Percentiles rank a stretch among this genome's conserved stretches.
Evolutionary conservation across 768 basidiomycete genomes (phyloP).

Genomic region (Agaricus subrufescens): DNA sequence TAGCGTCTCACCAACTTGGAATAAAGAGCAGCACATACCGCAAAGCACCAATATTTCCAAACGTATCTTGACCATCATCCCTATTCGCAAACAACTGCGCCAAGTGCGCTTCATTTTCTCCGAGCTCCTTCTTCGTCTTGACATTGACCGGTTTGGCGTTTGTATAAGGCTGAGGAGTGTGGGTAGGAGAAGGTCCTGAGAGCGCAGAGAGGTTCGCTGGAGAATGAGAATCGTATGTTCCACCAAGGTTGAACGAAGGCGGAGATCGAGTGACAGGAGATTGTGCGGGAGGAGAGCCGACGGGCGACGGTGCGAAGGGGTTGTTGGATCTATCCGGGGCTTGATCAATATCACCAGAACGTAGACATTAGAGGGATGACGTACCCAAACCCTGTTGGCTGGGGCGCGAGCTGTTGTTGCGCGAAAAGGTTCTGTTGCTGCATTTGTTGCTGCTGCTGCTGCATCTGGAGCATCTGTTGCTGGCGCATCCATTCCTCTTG

Average conservation of each 20-base stretch:
- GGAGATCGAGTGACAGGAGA: constrained; percentile 38
- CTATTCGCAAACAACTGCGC: constrained; percentile 81
- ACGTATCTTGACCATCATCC: constrained; percentile 93
- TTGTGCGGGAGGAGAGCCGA: constrained; percentile 17
- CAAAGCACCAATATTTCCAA: constrained; percentile 81
- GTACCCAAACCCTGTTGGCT: constrained; percentile 77
- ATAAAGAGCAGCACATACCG: constrained; percentile 38
- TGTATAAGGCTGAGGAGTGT: constrained; percentile 17
- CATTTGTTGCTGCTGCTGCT: constrained; percentile 55
- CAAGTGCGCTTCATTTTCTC: constrained; percentile 71
- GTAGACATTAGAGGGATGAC: constrained; percentile 18
- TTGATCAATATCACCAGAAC: constrained; percentile 13
- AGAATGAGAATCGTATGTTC: constrained; percentile 60
- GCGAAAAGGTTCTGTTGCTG: constrained; percentile 44
- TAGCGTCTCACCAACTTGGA: background rate
- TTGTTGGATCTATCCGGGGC: constrained; percentile 78
- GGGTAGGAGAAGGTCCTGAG: constrained; percentile 35
- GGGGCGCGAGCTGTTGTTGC: constrained; percentile 42
- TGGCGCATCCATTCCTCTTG: constrained; percentile 48
- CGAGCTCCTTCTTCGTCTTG: constrained; percentile 36
- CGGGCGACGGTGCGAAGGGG: constrained; percentile 70
- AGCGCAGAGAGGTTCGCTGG: constrained; percentile 39
- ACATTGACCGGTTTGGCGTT: constrained; percentile 27
- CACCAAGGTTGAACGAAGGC: constrained; percentile 59
- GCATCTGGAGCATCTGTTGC: constrained; percentile 39